phyloP scores from a whole-genome alignment of 805 yeast species.

The Pichia paraexigua region DNA sequence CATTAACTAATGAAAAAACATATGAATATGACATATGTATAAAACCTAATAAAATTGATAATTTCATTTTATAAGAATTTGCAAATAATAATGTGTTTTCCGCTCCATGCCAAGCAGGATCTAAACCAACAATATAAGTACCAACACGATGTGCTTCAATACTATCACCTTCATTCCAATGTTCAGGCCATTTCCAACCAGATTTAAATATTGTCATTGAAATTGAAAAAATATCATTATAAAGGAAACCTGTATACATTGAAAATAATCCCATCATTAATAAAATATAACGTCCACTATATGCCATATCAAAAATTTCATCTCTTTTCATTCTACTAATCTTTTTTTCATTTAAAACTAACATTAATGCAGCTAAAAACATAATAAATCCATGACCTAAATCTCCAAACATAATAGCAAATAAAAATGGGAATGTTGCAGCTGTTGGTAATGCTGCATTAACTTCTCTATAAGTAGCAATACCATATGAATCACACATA shows the following conservation, averaged over 20 bases:
- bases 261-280: conserved; percentile 91
- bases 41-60: conserved; percentile 91
- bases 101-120: conserved; percentile 95
- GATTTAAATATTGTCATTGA: conserved; percentile 81
- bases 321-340: conserved; percentile 68
- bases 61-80: conserved; percentile 95
- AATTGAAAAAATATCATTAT: conserved; percentile 89
- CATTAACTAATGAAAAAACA: conserved; percentile 77
- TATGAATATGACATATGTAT: conserved; percentile 89
- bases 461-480: conserved; percentile 87
- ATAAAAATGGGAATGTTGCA: conserved; percentile 96
- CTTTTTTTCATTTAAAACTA: conserved; percentile 68
- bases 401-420: conserved; percentile 99
- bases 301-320: conserved; percentile 96
- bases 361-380: conserved; percentile 58
- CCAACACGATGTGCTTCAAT: conserved; percentile 61
- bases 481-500: conserved; percentile 92
- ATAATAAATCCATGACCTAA: conserved; percentile 90
- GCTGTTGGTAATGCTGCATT: conserved; percentile 94
- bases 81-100: conserved; percentile 86
- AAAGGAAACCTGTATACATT: conserved; percentile 88
- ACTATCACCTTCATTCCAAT: conserved; percentile 60
- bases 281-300: conserved; percentile 82
- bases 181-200: conserved; percentile 91
- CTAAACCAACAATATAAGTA: conserved; percentile 78